A percentile compares a stretch with the other conserved stretches of the same genome.
Conservation (phyloP, 495 filamentous ascomycete species). For the Penicillium macrosclerotiorum region DNA sequence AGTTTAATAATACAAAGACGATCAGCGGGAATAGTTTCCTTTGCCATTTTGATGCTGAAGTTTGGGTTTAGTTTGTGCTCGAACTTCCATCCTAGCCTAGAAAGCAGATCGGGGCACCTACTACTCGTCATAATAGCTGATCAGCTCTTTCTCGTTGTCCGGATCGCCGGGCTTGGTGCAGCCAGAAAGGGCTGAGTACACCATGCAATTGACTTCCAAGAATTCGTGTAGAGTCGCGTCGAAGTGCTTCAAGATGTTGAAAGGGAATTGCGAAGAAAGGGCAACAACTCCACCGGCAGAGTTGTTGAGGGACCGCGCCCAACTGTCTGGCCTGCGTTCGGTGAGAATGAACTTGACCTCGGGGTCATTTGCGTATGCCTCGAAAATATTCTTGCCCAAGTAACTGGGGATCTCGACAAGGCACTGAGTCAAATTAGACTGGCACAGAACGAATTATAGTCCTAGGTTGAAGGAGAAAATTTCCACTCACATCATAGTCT, state of each 20-base stretch:
- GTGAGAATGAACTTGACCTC: conserved; percentile 32
- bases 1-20: conserved; percentile 17
- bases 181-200: conserved; percentile 1
- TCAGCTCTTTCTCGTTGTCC: conserved; percentile 12
- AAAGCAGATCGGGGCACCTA: conserved; percentile 14
- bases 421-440: too few relatives aligned
- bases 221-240: conserved; percentile 13
- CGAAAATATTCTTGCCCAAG: conserved; percentile 10
- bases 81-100: too few relatives aligned
- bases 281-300: conserved; percentile 4
- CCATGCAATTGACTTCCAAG: conserved; percentile 10
- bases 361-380: conserved; percentile 19
- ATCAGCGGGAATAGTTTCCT: conserved; percentile 19
- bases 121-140: conserved; percentile 20
- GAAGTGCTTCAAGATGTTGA: conserved; percentile 24
- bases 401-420: conserved; percentile 22
- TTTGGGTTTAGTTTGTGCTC: not conserved
- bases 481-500: conserved; percentile 18
- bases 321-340: conserved; percentile 21
- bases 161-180: conserved; percentile 4
- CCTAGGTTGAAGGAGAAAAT: too few relatives aligned
- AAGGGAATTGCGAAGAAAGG: conserved; percentile 12
- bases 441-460: too few relatives aligned
- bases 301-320: conserved; percentile 24
- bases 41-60: conserved; percentile 20